phyloP scores from a whole-genome alignment of 208 protist species.

The Endotrypanum monterogeii region DNA sequence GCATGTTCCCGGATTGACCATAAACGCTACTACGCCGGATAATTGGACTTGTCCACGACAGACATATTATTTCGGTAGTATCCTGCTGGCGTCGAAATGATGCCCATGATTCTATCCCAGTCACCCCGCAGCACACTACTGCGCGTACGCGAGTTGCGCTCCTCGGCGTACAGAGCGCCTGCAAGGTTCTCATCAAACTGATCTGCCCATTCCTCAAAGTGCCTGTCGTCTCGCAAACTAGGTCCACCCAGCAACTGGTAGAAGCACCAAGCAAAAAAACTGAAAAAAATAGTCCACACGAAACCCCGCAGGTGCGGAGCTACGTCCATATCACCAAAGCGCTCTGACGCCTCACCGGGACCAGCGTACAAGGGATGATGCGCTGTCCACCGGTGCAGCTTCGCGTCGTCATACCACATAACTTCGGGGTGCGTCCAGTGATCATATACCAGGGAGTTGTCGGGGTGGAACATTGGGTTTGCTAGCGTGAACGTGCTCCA shows the following conservation, averaged over 20 bases:
- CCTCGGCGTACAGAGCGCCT: constrained; percentile 76
- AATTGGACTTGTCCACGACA: constrained; percentile 45
- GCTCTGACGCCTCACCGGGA: constrained; percentile 77
- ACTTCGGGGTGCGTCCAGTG: constrained; percentile 93
- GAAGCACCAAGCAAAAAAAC: constrained; percentile 47
- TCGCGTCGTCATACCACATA: constrained; percentile 91
- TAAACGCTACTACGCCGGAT: constrained; percentile 9
- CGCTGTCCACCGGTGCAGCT: constrained; percentile 85
- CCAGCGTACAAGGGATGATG: constrained; percentile 86
- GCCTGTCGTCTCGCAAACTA: constrained; percentile 39
- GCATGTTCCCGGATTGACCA: not conserved
- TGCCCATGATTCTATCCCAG: constrained; percentile 84
- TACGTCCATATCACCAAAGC: constrained; percentile 89
- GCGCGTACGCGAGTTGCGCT: constrained; percentile 75
- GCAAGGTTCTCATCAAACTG: constrained; percentile 67
- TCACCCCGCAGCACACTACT: constrained; percentile 61
- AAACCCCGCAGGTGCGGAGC: constrained; percentile 64
- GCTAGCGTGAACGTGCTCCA: constrained; percentile 83
- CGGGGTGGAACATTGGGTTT: constrained; percentile 90
- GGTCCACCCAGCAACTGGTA: constrained; percentile 58
- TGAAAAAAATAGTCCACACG: constrained; percentile 30
- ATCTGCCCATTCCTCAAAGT: constrained; percentile 75
- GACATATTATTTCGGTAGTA: constrained; percentile 61
- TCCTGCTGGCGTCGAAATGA: constrained; percentile 34
- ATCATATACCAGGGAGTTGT: constrained; percentile 89